Percentiles rank a stretch among this genome's conserved stretches.
phyloP scores from a whole-genome alignment of 176 grass and related monocot genomes.

The Triticum aestivum region DNA sequence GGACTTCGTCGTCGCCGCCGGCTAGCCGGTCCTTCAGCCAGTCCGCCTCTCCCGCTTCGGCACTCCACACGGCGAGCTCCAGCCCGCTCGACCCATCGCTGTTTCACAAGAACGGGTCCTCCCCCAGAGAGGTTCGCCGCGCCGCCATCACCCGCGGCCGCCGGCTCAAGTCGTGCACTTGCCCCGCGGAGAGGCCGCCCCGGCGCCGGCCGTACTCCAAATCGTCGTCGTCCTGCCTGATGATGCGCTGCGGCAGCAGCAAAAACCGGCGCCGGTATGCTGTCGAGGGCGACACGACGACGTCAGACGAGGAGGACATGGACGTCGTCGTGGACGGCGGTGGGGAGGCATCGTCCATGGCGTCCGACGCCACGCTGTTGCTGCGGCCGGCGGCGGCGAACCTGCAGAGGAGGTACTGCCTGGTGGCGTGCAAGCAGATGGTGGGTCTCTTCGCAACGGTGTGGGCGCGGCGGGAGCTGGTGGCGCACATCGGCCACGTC shows the following conservation, averaged over 20 bases:
- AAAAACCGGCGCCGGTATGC: slow-evolving; percentile 24
- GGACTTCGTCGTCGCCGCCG: slow-evolving; percentile 13
- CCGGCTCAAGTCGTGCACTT: slow-evolving; percentile 66
- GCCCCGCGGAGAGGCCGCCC: slow-evolving; percentile 21
- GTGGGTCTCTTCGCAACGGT: slow-evolving; percentile 86
- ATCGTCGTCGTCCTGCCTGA: slow-evolving; percentile 57
- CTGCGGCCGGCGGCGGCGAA: neutral
- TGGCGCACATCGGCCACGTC: slow-evolving; percentile 72
- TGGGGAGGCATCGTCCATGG: neutral
- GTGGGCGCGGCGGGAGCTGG: slow-evolving; percentile 72
- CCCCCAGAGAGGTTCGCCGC: slow-evolving; percentile 46
- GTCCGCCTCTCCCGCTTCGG: slow-evolving; percentile 2
- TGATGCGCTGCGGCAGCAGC: slow-evolving; percentile 45
- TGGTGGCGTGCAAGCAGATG: slow-evolving; percentile 88
- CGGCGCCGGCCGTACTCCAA: slow-evolving; percentile 33
- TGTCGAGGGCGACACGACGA: slow-evolving; percentile 35
- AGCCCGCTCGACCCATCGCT: slow-evolving; percentile 26
- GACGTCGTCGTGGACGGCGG: slow-evolving; percentile 20
- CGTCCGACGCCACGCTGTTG: slow-evolving; percentile 4
- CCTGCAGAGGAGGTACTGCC: slow-evolving; percentile 45
- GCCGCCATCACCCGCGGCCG: slow-evolving; percentile 47
- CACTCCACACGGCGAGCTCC: slow-evolving; percentile 32
- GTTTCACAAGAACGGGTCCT: slow-evolving; percentile 46
- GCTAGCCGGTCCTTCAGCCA: neutral
- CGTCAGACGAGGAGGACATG: slow-evolving; percentile 40